These are phyloP conservation scores for Pseudocercospora cruenta DNA, from an alignment of 2,329 filamentous ascomycete species.

Conservation along the genomic window DNA sequence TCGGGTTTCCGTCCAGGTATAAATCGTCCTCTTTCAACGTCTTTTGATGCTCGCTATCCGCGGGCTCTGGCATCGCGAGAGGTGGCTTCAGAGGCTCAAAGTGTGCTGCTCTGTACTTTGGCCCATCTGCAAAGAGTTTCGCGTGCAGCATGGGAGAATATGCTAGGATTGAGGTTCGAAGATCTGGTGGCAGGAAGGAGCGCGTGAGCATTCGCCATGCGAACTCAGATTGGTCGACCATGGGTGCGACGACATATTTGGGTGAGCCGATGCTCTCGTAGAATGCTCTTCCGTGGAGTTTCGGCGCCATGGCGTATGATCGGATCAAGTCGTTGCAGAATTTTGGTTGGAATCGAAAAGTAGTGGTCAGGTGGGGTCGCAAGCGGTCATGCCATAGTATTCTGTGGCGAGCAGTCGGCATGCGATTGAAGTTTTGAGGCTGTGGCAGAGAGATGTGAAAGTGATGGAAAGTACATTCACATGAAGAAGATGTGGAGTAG, in stretches of 20 bases:
- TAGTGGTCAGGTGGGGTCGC: not conserved
- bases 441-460: not conserved
- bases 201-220: slow-evolving; percentile 97
- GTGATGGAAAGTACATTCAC: not conserved
- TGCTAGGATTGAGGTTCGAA: slow-evolving; percentile 68
- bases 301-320: slow-evolving; percentile 32
- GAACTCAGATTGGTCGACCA: slow-evolving; percentile 99
- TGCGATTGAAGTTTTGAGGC: not conserved
- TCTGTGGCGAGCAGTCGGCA: not conserved
- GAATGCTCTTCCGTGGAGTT: slow-evolving; percentile 72
- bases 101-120: slow-evolving; percentile 75
- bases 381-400: not conserved
- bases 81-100: slow-evolving; percentile 69
- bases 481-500: not conserved
- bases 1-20: slow-evolving; percentile 85
- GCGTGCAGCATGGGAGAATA: slow-evolving; percentile 98
- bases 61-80: slow-evolving; percentile 26
- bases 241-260: slow-evolving; percentile 87
- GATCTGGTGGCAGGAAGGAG: slow-evolving; percentile 75
- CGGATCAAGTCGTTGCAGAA: not conserved
- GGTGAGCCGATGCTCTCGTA: slow-evolving; percentile 94
- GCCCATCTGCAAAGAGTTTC: slow-evolving; percentile 77
- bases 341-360: not conserved
- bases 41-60: slow-evolving; percentile 28
- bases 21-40: slow-evolving; percentile 38